These are phyloP conservation scores for Magnusiomyces ingens DNA, from an alignment of 1,139 yeast species.

Conservation along the genomic window DNA sequence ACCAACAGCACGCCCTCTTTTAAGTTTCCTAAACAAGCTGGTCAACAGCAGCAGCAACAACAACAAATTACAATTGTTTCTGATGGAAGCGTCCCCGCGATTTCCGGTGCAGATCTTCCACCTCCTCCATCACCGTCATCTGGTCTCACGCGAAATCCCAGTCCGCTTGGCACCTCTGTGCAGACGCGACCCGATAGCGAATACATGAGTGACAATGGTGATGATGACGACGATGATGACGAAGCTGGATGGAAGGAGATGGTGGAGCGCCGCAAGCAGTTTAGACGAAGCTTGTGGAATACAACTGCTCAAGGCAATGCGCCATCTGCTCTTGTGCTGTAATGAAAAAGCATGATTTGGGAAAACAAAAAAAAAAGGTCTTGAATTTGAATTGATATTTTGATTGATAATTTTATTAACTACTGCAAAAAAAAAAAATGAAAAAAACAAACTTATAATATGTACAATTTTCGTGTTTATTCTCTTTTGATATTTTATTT, in stretches of 20 bases:
- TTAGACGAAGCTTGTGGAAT: constrained; percentile 14
- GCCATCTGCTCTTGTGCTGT: background rate
- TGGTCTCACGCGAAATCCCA: background rate
- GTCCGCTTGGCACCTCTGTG: background rate
- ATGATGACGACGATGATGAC: constrained; percentile 17
- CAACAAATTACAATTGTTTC: too few species aligned
- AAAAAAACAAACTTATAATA: too few species aligned
- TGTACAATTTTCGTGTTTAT: background rate
- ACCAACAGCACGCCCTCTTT: too few species aligned
- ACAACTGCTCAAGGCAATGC: constrained; percentile 1
- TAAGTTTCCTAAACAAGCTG: too few species aligned
- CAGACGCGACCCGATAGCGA: background rate
- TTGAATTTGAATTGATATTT: too few species aligned
- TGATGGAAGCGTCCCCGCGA: too few species aligned
- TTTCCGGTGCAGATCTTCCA: background rate
- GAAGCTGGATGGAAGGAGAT: constrained; percentile 17
- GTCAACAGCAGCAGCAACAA: too few species aligned
- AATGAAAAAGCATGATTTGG: too few species aligned
- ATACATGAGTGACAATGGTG: background rate
- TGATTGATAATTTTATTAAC: too few species aligned
- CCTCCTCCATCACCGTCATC: background rate
- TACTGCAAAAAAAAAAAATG: too few species aligned
- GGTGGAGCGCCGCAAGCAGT: constrained; percentile 11
- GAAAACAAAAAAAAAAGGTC: too few species aligned
- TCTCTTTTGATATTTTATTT: background rate